These are phyloP conservation scores for Populus euphratica DNA, from an alignment of 345 rosid species.

Conservation along the genomic window DNA sequence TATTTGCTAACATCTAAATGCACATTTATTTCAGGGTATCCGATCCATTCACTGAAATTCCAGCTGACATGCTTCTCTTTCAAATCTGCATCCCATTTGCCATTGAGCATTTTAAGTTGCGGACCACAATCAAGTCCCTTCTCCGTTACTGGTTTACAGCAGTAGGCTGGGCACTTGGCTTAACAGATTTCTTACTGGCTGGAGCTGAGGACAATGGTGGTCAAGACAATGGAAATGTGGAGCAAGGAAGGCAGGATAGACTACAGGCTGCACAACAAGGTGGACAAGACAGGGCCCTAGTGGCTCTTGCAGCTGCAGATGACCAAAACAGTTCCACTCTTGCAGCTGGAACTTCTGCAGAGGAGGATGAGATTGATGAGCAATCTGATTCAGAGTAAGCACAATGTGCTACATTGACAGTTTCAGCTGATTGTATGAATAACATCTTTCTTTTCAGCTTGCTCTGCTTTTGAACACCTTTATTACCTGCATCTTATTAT, in stretches of 20 bases:
- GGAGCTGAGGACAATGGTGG: constrained; percentile 69
- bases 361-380: constrained; percentile 71
- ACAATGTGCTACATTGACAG: not conserved
- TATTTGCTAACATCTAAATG: constrained; percentile 11
- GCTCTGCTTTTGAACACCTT: not conserved
- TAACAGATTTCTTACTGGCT: constrained; percentile 79
- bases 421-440: not conserved
- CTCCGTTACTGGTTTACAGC: constrained; percentile 88
- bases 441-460: not conserved
- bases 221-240: constrained; percentile 73
- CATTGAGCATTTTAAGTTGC: constrained; percentile 81
- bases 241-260: constrained; percentile 72
- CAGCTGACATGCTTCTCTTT: constrained; percentile 95
- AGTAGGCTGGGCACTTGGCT: constrained; percentile 91
- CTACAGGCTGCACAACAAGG: constrained; percentile 48
- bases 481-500: not conserved
- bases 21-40: constrained; percentile 61
- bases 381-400: constrained; percentile 89
- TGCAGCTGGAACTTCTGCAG: constrained; percentile 40
- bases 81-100: constrained; percentile 99
- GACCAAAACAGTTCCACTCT: constrained; percentile 46
- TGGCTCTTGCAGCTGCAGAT: constrained; percentile 46
- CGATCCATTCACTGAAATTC: constrained; percentile 97
- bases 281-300: constrained; percentile 66
- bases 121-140: constrained; percentile 84